These are phyloP conservation scores for Vigna mungo DNA, from an alignment of 306 rosid genomes.

Conservation along the genomic window DNA sequence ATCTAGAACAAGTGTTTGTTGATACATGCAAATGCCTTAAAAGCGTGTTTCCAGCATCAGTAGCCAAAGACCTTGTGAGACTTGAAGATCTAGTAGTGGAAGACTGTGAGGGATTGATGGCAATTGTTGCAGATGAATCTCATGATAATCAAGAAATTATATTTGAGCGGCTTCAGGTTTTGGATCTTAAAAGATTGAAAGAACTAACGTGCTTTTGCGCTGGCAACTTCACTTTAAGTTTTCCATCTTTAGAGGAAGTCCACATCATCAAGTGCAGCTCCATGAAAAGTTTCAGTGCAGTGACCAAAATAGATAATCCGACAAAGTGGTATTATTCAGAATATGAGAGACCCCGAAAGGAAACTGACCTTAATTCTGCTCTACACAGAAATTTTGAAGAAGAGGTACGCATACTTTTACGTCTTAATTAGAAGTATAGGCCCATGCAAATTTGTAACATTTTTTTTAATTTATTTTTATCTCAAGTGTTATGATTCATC, in stretches of 20 bases:
- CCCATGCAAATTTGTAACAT: no score
- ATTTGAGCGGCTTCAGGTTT: not conserved
- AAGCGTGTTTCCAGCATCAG: no score
- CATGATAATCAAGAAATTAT: not conserved
- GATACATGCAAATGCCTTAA: not conserved
- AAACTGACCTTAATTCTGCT: not conserved
- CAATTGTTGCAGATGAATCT: no score
- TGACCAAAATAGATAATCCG: not conserved
- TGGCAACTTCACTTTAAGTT: not conserved
- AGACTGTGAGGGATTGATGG: no score
- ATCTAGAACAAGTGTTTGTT: no score
- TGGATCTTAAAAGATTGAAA: not conserved
- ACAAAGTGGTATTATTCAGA: not conserved
- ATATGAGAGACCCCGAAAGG: not conserved
- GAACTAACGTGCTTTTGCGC: slow-evolving; percentile 30
- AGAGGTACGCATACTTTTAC: not conserved
- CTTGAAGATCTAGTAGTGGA: no score
- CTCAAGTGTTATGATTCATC: no score
- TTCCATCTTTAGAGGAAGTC: slow-evolving; percentile 35
- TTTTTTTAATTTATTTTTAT: no score
- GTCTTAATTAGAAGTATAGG: no score
- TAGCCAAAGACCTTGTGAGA: no score
- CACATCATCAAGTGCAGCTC: not conserved
- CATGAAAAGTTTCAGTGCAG: slow-evolving; percentile 22
- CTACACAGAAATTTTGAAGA: accelerated